Percentiles rank a stretch among this genome's conserved stretches.
Conservation (phyloP, 257 asterid species). For the Solanum lignicaule region DNA sequence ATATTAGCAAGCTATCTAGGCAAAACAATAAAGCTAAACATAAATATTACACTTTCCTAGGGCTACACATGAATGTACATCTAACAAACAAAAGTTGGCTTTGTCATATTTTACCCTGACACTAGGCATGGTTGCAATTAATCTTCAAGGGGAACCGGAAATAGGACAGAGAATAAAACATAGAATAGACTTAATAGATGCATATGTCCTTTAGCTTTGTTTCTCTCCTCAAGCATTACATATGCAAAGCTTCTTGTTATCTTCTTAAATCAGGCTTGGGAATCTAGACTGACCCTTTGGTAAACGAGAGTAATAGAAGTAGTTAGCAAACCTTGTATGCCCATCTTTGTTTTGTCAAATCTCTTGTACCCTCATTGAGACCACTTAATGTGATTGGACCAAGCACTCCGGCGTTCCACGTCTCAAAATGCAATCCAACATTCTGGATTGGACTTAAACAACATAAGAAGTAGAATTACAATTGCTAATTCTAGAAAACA, state of each 20-base stretch:
- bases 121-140: neutral
- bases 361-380: conserved; percentile 1
- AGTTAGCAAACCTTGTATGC: neutral
- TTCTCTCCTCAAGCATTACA: neutral
- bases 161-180: neutral
- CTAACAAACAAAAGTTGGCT: too few relatives aligned
- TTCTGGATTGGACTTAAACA: neutral
- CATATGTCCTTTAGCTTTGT: neutral
- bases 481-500: neutral
- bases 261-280: neutral
- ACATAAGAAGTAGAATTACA: neutral
- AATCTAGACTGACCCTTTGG: neutral
- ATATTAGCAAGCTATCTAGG: too few relatives aligned
- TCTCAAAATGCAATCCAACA: neutral
- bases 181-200: too few relatives aligned
- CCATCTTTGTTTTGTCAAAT: conserved; percentile 5
- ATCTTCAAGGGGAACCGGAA: neutral
- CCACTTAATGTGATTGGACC: conserved; percentile 4
- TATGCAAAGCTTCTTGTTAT: neutral
- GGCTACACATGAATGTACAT: too few relatives aligned
- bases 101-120: too few relatives aligned
- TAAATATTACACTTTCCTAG: too few relatives aligned
- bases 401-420: neutral
- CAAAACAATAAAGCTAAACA: too few relatives aligned
- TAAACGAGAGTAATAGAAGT: neutral